Base-by-base conservation (phyloP, 495 filamentous ascomycete genomes). In the Terfezia boudieri region DNA sequence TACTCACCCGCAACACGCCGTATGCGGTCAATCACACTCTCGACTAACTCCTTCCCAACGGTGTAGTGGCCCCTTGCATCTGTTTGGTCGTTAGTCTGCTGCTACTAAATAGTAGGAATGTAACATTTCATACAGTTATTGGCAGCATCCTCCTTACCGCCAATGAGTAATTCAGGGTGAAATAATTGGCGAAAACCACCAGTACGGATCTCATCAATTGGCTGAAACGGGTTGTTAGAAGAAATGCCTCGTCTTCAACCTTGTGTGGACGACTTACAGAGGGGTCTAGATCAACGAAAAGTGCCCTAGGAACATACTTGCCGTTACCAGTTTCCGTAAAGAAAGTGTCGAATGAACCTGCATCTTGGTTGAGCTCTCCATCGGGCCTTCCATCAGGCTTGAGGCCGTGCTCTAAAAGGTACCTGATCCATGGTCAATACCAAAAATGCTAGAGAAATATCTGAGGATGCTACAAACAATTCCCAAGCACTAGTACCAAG, bases 31-130 rank as follows among this genome's bases (percentile, higher is more conserved):
- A 96, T 73, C 43, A 96, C 89, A 71, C 85, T 82, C 70, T 96
- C 89, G 64, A 95, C 90, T 70, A 96, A 78, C 74, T 96, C 89
- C 78, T 95, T 96, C 64, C 89, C 89, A 64, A 96, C 86, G 61
- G 89, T 96, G 76, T 96, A 96, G 75, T 96, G 89, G 64, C 89
- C 89, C 73, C 89, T 86, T 57, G 89, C 89, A 58, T 65, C 63
- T 65, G 53, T 32, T 32, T 32, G 32, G 16, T 26, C n/a, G 14
- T 23, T 11, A 41, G 36, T 9, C 12, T 22, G 8, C 11, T 37
- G 43, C 7, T 20, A 49, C 14, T n/a, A n/a, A 20, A 4, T 3
- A 5, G 20, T 20, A 49, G 20, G 14, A 37, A 32, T 32, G 26
- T 7, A 32, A 32, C 8, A 8, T 14, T 48, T 49, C 55, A 52